Evolutionary conservation across 2,329 filamentous ascomycete species (phyloP), one percentile per base, ranked within the genome.

Genomic region (Sarocladiaceae sp.): DNA sequence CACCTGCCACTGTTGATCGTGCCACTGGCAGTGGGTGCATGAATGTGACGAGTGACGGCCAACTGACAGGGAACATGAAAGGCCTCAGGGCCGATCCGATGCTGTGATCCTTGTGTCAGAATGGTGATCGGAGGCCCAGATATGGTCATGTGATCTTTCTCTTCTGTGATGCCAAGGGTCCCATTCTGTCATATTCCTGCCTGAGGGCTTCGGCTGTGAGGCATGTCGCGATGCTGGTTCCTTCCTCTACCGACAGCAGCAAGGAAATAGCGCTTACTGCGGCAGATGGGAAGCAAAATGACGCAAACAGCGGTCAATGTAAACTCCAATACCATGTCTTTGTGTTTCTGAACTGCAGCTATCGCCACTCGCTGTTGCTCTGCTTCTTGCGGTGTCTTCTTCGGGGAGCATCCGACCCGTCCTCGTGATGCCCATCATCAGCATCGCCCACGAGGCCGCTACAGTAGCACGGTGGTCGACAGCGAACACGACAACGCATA

Each of bases 301-400:
- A n/a, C 37, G 19, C 23, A 41, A 29, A 27, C n/a, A 29, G 37
- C 37, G 37, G 37, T 41, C 9, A 41, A 41, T n/a, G n/a, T 39
- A 4, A 13, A 29, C n/a, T n/a, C n/a, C n/a, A n/a, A n/a, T n/a
- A n/a, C n/a, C n/a, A n/a, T n/a, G n/a, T n/a, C n/a, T n/a, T n/a
- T n/a, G n/a, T n/a, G n/a, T n/a, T n/a, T n/a, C n/a, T n/a, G n/a
- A n/a, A n/a, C n/a, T n/a, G n/a, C n/a, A n/a, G n/a, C n/a, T n/a
- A n/a, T n/a, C n/a, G n/a, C n/a, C n/a, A n/a, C n/a, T n/a, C n/a
- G n/a, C n/a, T n/a, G n/a, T n/a, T n/a, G n/a, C n/a, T n/a, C n/a
- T n/a, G n/a, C n/a, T n/a, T 39, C 34, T 39, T 39, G 10, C 33
- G 15, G 10, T n/a, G n/a, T n/a, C n/a, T 19, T 13, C 33, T 9